A percentile compares a stretch with the other conserved stretches of the same genome.
Evolutionary conservation across 768 basidiomycete genomes (phyloP).

Genomic region (Russula vinacea): DNA sequence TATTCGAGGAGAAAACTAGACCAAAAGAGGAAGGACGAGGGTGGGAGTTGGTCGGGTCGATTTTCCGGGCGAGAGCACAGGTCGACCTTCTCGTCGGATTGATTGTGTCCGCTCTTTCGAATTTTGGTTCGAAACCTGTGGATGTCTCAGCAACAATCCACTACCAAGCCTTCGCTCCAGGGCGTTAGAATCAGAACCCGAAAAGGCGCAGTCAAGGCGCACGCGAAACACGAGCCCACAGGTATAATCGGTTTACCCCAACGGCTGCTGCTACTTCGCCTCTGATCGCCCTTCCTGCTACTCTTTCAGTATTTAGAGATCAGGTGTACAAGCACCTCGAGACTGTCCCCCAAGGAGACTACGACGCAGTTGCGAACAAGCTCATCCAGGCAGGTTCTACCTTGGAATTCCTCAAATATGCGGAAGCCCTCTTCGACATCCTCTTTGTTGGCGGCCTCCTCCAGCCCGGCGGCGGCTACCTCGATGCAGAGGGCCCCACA

Average conservation of each 20-base stretch:
- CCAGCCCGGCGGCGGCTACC: slow-evolving; percentile 89
- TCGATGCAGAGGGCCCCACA: slow-evolving; percentile 81
- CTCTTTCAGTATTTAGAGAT: slow-evolving; percentile 76
- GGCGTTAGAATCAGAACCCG: slow-evolving; percentile 91
- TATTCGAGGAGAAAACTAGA: background rate
- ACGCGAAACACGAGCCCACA: slow-evolving; percentile 89
- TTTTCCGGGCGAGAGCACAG: background rate
- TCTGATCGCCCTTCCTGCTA: background rate
- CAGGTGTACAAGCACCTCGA: slow-evolving; percentile 90
- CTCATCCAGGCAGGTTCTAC: slow-evolving; percentile 88
- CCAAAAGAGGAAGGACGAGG: slow-evolving; percentile 1
- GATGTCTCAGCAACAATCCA: slow-evolving; percentile 87
- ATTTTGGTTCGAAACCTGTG: slow-evolving; percentile 53
- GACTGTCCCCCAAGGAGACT: slow-evolving; percentile 73
- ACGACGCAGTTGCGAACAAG: slow-evolving; percentile 77
- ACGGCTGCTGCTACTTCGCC: too few relatives aligned
- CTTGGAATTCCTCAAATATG: slow-evolving; percentile 96
- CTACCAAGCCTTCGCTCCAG: slow-evolving; percentile 86
- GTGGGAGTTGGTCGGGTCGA: background rate
- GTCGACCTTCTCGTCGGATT: slow-evolving; percentile 14
- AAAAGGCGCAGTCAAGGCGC: slow-evolving; percentile 89
- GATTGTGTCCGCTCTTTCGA: slow-evolving; percentile 25
- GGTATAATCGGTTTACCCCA: slow-evolving; percentile 38
- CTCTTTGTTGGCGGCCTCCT: slow-evolving; percentile 93
- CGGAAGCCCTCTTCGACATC: slow-evolving; percentile 94